Percentiles rank a stretch among this genome's conserved stretches.
Conservation (phyloP, 192 early-diverging fungal genomes). For the Dimargaris xerosporica region DNA sequence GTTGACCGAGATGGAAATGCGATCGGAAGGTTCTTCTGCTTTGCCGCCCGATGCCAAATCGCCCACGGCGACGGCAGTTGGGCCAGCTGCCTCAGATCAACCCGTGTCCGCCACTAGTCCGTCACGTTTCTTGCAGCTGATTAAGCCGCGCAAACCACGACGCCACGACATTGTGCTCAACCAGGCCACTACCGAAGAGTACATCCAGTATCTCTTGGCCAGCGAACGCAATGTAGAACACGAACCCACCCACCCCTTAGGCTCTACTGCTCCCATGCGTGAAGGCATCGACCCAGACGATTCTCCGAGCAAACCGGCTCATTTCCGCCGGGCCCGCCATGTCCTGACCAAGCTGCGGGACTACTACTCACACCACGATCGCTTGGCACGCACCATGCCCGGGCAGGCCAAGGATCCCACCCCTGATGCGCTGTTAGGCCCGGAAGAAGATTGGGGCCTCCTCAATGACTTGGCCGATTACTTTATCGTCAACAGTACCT, state of each 20-base stretch:
- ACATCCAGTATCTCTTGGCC: constrained; percentile 1
- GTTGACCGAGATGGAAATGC: background rate
- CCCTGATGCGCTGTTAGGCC: background rate
- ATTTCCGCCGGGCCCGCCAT: background rate
- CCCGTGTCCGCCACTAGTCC: background rate
- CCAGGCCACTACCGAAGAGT: constrained; percentile 8
- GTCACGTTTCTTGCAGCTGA: constrained; percentile 1
- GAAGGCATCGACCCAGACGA: background rate
- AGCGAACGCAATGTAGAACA: background rate
- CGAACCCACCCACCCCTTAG: background rate
- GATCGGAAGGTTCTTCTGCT: too few relatives aligned
- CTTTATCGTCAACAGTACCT: constrained; percentile 23
- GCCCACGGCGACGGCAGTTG: background rate
- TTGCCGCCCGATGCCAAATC: background rate
- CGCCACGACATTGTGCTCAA: constrained; percentile 4
- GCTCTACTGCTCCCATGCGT: background rate
- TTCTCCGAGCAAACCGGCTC: background rate
- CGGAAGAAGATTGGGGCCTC: constrained; percentile 11
- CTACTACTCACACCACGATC: background rate
- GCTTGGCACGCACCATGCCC: background rate
- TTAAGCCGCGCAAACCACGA: background rate
- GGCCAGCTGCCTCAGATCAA: background rate
- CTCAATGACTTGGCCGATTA: constrained; percentile 30
- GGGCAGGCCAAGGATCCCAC: too few relatives aligned
- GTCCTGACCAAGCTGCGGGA: background rate